These are phyloP conservation scores for Ophiocordyceps sinensis DNA, from an alignment of 2,329 filamentous ascomycete genomes.

Conservation along the genomic window DNA sequence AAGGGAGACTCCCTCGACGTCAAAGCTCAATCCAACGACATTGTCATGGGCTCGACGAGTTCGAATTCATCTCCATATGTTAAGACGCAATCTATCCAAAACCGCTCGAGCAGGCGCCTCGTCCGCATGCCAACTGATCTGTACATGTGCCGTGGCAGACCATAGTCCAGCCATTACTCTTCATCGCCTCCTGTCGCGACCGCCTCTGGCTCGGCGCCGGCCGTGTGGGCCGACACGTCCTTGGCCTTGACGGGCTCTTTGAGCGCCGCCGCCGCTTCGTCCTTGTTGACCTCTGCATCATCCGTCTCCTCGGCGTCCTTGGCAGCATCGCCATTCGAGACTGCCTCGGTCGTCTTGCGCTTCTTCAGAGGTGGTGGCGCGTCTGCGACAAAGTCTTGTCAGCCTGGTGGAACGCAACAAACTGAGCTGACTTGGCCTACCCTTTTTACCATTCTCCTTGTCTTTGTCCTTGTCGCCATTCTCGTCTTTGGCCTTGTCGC, in stretches of 20 bases:
- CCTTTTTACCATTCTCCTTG: conserved; percentile 18
- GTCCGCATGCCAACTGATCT: no score
- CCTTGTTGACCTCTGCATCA: conserved; percentile 10
- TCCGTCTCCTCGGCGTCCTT: conserved; percentile 13
- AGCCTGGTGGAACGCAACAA: not conserved
- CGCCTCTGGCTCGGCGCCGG: conserved; percentile 12
- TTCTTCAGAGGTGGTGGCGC: conserved; percentile 35
- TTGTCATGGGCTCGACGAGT: no score
- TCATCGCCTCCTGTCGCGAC: conserved; percentile 16
- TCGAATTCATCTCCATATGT: no score
- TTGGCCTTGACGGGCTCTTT: conserved; percentile 10
- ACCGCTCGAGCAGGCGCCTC: no score
- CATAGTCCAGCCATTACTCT: conserved; percentile 8
- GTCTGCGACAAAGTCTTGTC: conserved; percentile 9
- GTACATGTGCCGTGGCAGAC: no score
- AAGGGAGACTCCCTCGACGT: no score
- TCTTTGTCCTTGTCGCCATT: no score
- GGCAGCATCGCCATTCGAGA: conserved; percentile 19
- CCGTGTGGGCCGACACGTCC: conserved; percentile 12
- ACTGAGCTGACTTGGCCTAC: conserved; percentile 13
- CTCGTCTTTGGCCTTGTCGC: no score
- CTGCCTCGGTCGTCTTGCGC: conserved; percentile 28
- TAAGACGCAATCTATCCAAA: no score
- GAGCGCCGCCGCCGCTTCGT: conserved; percentile 10
- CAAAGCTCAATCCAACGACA: no score